These are phyloP conservation scores for Fomitopsis pulvina DNA, from an alignment of 768 basidiomycete genomes.

Conservation along the genomic window DNA sequence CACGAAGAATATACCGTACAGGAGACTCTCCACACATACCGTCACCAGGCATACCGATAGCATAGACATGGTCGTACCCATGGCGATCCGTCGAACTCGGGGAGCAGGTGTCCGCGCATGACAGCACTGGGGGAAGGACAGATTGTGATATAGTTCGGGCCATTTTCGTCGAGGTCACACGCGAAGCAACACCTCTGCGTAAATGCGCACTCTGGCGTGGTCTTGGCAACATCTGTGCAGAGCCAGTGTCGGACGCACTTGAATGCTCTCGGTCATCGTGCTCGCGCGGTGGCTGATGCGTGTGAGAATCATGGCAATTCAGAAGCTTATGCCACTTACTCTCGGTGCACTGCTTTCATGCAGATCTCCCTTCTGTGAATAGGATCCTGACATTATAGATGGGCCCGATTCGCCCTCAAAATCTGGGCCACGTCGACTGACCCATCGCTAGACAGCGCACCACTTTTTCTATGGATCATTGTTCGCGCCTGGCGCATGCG, in stretches of 20 bases:
- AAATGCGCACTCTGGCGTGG: background rate
- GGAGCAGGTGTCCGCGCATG: background rate
- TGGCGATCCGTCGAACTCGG: background rate
- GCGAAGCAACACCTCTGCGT: background rate
- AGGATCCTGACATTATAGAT: too few relatives aligned
- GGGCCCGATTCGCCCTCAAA: too few relatives aligned
- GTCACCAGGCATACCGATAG: background rate
- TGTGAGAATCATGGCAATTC: background rate
- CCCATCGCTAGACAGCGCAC: too few relatives aligned
- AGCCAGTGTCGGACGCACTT: background rate
- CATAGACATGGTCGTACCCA: background rate
- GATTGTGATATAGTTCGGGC: background rate
- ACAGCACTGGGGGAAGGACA: background rate
- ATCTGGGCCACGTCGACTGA: too few relatives aligned
- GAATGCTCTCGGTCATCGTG: background rate
- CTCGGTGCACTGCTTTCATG: too few relatives aligned
- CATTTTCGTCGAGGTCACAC: background rate
- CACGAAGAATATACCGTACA: slow-evolving; percentile 1
- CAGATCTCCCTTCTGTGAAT: too few relatives aligned
- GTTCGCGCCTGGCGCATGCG: too few relatives aligned
- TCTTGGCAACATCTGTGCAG: background rate
- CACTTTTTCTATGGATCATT: too few relatives aligned
- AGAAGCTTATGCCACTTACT: too few relatives aligned
- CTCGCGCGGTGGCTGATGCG: background rate
- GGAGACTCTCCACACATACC: background rate